Percentiles rank a stretch among this genome's conserved stretches.
Conservation (phyloP, 768 basidiomycete species). For the Russula abietina region DNA sequence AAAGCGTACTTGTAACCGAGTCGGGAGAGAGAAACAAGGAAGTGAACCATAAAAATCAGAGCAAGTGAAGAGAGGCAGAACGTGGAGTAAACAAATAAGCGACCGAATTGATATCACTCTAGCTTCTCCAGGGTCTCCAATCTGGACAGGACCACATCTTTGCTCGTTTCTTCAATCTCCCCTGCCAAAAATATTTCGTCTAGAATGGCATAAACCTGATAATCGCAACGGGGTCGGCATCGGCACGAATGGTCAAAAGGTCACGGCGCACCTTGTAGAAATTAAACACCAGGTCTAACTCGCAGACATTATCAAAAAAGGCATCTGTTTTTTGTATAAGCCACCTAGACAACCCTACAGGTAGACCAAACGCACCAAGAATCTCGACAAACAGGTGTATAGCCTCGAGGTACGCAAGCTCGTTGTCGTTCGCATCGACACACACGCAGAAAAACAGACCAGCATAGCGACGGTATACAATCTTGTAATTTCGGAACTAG, state of each 20-base stretch:
- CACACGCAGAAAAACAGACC: slow-evolving; percentile 98
- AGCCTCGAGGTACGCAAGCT: slow-evolving; percentile 93
- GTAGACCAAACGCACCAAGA: slow-evolving; percentile 54
- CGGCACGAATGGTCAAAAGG: neutral
- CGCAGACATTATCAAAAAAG: slow-evolving; percentile 99
- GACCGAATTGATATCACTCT: slow-evolving; percentile 45
- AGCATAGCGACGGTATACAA: slow-evolving; percentile 94
- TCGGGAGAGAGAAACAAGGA: neutral
- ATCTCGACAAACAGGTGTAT: slow-evolving; percentile 99
- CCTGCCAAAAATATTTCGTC: slow-evolving; percentile 99
- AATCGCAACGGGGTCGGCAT: neutral
- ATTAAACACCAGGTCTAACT: slow-evolving; percentile 96
- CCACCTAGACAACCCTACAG: slow-evolving; percentile 10
- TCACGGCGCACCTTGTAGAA: slow-evolving; percentile 76
- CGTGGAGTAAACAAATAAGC: neutral
- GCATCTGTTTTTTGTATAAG: slow-evolving; percentile 52
- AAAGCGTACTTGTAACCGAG: neutral
- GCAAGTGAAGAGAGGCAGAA: neutral
- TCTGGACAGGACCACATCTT: slow-evolving; percentile 87
- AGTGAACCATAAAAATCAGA: neutral
- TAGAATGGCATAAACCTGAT: slow-evolving; percentile 91
- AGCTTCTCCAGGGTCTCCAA: slow-evolving; percentile 91
- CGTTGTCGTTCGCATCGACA: slow-evolving; percentile 97
- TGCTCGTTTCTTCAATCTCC: slow-evolving; percentile 97
- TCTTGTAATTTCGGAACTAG: slow-evolving; percentile 96